These are phyloP conservation scores for Solanum chacoense DNA, from an alignment of 305 asterid genomes.

Conservation along the genomic window DNA sequence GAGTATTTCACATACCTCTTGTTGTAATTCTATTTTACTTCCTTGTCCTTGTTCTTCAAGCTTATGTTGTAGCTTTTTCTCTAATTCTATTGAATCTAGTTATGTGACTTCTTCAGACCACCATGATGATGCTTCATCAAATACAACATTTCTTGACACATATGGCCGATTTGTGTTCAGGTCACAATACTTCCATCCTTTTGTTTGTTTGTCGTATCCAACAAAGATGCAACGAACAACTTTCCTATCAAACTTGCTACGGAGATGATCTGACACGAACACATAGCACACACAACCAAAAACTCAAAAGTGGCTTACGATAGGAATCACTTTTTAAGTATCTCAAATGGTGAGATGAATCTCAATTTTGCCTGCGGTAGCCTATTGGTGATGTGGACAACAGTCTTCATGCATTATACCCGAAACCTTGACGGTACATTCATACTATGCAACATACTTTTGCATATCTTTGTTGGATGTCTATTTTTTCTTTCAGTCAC, in stretches of 20 bases:
- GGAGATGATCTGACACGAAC: background rate
- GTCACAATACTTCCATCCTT: background rate
- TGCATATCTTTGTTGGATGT: background rate
- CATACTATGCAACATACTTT: background rate
- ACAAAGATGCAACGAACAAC: background rate
- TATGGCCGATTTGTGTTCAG: background rate
- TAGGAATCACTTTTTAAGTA: background rate
- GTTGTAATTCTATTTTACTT: background rate
- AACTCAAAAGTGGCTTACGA: background rate
- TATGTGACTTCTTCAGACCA: background rate
- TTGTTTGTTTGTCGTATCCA: no score
- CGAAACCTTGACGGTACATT: background rate
- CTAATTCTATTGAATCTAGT: background rate
- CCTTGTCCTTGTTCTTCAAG: background rate
- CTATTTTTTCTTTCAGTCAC: background rate
- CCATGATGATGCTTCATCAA: background rate
- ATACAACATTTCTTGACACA: background rate
- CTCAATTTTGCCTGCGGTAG: background rate
- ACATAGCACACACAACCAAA: background rate
- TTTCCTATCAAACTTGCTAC: background rate
- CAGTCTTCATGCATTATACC: background rate
- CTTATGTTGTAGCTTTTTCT: background rate
- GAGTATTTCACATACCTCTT: background rate
- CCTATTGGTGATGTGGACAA: background rate
- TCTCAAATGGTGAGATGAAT: background rate